Evolutionary conservation across 495 filamentous ascomycete genomes (phyloP), one percentile per base, ranked within the genome.

Genomic region (Astrocystis sublimbata): DNA sequence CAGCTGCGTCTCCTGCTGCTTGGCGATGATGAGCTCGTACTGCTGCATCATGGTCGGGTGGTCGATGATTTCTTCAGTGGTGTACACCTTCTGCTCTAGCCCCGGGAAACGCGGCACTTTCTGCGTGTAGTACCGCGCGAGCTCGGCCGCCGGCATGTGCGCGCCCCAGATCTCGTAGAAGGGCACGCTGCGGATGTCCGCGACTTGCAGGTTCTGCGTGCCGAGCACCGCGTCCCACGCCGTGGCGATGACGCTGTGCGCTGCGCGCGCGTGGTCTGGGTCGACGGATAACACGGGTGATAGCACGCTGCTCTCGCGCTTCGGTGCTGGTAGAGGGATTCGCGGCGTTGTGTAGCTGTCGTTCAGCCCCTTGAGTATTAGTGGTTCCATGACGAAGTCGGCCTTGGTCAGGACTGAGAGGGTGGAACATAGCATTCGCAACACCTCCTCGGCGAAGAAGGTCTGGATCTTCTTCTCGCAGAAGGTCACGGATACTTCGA

Each of bases 81-180:
- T 76, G 28, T 79, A 69, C 17, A 56, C 54, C 3, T 58, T 54
- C 15, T 33, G 60, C 19, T 60, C 65, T 24, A 71, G 55, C 17
- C 62, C 67, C 0, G 65, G 47, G 26, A 55, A 31, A 47, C 64
- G 62, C 10, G 71, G 63, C 23, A 80, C 63, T 42, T 76, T 77
- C 17, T 72, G 70, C 47, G 73, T 79, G 17, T 79, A 72, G 57
- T 76, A 76, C 9, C 68, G 66, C 33, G 78, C 73, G 24, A 81
- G 66, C 65, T 79, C 78, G 6, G 76, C 72, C 3, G 79, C 79
- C 0, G 79, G 76, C 50, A 80, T 69, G 13, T 79, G 64, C 3
- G 77, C 75, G 9, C 79, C 79, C 78, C 78, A 81, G 10, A 80
- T 75, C 42, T 81, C 79, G 54, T 74, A 81, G 54, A 81, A 81